Evolutionary conservation across 306 rosid species (phyloP).

Genomic region (Rosa rugosa): DNA sequence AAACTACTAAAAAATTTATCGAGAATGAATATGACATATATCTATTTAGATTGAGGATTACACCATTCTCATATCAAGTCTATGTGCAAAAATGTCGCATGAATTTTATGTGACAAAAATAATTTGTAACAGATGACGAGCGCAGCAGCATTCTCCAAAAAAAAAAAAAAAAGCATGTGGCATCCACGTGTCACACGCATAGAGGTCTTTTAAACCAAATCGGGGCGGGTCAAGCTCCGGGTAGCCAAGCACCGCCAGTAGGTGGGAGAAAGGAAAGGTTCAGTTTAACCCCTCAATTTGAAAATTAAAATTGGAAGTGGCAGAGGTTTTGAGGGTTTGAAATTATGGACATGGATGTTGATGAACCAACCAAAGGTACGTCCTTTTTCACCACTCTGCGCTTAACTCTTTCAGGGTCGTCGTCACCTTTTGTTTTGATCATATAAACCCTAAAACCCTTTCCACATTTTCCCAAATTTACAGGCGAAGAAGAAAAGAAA

Average conservation of each 20-base stretch:
- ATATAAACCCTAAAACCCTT: background rate
- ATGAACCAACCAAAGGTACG: slow-evolving; percentile 48
- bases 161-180: no score
- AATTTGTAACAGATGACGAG: no score
- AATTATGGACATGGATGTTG: slow-evolving; percentile 51
- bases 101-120: no score
- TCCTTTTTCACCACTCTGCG: background rate
- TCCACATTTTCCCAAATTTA: background rate
- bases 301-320: background rate
- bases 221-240: background rate
- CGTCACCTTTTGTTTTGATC: background rate
- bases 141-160: no score
- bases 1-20: no score
- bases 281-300: background rate
- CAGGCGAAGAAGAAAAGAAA: slow-evolving; percentile 31
- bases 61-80: no score
- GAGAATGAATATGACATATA: no score
- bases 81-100: no score
- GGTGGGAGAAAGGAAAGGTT: background rate
- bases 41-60: no score
- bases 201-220: background rate
- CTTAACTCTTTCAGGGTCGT: background rate
- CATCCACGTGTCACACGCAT: background rate
- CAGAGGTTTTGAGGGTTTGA: background rate
- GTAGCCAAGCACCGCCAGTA: background rate